Evolutionary conservation across 352 stramenopile species (phyloP).

Genomic region (Phytopythium chamaehyphon): DNA sequence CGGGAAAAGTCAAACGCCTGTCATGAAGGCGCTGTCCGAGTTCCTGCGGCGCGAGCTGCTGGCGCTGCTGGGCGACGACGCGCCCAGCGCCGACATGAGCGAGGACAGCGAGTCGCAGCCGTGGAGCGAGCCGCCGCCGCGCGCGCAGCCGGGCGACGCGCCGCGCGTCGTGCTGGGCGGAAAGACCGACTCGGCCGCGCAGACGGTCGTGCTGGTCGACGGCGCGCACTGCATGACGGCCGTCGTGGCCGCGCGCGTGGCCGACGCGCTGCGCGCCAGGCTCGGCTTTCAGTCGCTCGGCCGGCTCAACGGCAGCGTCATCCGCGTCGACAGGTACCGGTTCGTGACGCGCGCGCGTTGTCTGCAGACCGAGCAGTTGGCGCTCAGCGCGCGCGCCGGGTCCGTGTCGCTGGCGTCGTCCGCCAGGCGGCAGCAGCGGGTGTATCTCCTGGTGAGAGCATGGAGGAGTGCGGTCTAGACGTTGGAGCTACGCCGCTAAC

Average conservation of each 20-base stretch:
- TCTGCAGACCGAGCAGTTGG: slow-evolving; percentile 9
- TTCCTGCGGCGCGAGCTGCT: slow-evolving; percentile 61
- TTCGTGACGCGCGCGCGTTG: slow-evolving; percentile 47
- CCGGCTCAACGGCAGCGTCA: slow-evolving; percentile 38
- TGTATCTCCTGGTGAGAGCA: slow-evolving; percentile 31
- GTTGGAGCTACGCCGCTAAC: too few species aligned
- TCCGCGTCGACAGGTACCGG: slow-evolving; percentile 58
- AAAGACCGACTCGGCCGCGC: slow-evolving; percentile 28
- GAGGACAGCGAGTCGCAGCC: slow-evolving; percentile 58
- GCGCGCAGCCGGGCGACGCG: slow-evolving; percentile 1
- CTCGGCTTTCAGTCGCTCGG: slow-evolving; percentile 30
- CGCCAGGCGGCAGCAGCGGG: slow-evolving; percentile 6
- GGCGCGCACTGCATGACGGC: slow-evolving; percentile 37
- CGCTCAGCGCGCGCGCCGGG: not conserved
- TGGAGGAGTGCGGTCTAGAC: not conserved
- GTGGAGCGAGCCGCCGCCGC: not conserved
- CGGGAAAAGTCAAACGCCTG: not conserved
- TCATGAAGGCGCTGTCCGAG: slow-evolving; percentile 14
- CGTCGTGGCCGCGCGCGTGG: slow-evolving; percentile 34
- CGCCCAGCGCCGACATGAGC: slow-evolving; percentile 12
- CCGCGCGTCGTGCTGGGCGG: slow-evolving; percentile 52
- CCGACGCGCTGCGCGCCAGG: slow-evolving; percentile 13
- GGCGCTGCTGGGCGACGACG: slow-evolving; percentile 27
- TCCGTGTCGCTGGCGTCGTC: slow-evolving; percentile 18
- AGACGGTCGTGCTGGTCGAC: slow-evolving; percentile 50